These are phyloP conservation scores for Glebionis coronaria DNA, from an alignment of 129 eudicot species.

Conservation along the genomic window DNA sequence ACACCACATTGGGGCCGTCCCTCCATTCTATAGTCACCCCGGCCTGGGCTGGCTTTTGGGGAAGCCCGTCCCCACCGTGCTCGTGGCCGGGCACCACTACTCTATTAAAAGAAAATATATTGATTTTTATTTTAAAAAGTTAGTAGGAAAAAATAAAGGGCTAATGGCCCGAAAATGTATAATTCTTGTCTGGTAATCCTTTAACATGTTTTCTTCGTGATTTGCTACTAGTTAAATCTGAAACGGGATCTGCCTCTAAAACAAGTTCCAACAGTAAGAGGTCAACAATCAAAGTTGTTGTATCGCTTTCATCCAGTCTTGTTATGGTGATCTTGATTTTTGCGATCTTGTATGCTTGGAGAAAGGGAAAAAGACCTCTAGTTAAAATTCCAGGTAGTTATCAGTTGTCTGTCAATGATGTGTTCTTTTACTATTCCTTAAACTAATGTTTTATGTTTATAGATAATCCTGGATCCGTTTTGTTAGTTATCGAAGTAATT, in stretches of 20 bases:
- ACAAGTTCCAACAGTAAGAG: conserved; percentile 8
- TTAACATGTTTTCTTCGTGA: no score
- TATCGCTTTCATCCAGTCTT: conserved; percentile 1
- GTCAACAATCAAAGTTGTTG: background rate
- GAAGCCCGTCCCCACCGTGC: no score
- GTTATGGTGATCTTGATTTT: conserved; percentile 17
- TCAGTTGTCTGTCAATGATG: background rate
- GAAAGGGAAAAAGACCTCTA: background rate
- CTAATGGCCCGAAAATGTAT: no score
- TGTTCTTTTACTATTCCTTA: background rate
- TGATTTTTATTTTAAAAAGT: no score
- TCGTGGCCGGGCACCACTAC: no score
- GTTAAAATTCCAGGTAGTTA: conserved; percentile 10
- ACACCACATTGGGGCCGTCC: no score
- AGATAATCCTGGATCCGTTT: background rate
- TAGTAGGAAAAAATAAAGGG: no score
- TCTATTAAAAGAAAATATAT: no score
- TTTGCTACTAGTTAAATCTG: background rate
- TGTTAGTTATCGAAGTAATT: background rate
- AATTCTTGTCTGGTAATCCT: no score
- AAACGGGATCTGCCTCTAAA: background rate
- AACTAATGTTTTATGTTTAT: no score
- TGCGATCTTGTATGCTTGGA: conserved; percentile 10
- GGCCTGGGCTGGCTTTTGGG: no score
- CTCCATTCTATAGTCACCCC: no score